Evolutionary conservation across 306 rosid species (phyloP).

Genomic region (Bauhinia variegata): DNA sequence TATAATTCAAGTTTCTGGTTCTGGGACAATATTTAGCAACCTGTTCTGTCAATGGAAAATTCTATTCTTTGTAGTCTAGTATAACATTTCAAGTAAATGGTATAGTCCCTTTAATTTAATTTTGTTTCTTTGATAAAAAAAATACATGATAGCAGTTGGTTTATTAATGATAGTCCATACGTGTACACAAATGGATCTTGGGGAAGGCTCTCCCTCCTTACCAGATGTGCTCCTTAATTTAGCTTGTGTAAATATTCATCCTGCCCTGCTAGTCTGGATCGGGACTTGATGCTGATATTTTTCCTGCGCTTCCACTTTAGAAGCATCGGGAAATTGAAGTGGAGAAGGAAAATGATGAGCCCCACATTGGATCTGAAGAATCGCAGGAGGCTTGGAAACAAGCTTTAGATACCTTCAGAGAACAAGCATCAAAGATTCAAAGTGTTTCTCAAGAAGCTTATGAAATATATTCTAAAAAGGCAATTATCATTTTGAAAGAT

Average conservation of each 20-base stretch:
- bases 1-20: background rate
- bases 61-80: background rate
- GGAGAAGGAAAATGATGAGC: constrained; percentile 49
- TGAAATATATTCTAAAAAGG: constrained; percentile 77
- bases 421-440: constrained; percentile 77
- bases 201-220: background rate
- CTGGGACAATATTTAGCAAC: background rate
- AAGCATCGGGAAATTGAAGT: constrained; percentile 62
- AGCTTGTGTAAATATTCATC: background rate
- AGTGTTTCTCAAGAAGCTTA: constrained; percentile 84
- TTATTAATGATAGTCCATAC: background rate
- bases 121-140: background rate
- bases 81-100: background rate
- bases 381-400: constrained; percentile 84
- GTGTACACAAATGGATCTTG: background rate
- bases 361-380: constrained; percentile 49
- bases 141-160: background rate
- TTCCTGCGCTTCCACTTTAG: constrained; percentile 22
- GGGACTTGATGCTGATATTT: constrained; percentile 22
- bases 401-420: constrained; percentile 72
- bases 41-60: background rate
- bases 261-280: constrained; percentile 12
- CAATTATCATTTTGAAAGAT: constrained; percentile 63
- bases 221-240: background rate
- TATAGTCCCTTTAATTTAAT: background rate